Base-by-base conservation (phyloP, 352 stramenopile species). In the Phytophthora hybrid region DNA sequence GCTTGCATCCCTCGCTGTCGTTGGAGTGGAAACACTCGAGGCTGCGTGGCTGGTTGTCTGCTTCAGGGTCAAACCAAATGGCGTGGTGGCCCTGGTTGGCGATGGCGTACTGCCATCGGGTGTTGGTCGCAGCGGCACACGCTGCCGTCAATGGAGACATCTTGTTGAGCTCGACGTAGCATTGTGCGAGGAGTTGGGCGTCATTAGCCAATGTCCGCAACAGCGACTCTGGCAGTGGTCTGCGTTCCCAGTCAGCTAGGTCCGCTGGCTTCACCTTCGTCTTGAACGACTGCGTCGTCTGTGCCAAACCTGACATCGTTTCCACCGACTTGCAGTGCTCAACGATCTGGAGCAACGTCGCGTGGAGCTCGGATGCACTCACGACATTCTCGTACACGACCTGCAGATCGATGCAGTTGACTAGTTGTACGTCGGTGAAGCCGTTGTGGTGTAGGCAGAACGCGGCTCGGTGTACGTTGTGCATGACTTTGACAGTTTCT, bases 331-430 rank as follows among this genome's bases (percentile, higher is more conserved):
- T 68, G 49, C 21, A 46, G 39, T 18, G 34, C 4, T 52, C 3
- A 34, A 51, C 34, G 19, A 72, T 23, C 51, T 56, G 34, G 31
- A 69, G 46, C 47, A 66, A 5, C 64, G 54, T 32, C n/a, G 67
- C 67, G 14, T 64, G 34, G 2, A 70, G 62, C 26, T 64, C 53
- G 10, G 19, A 49, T 8, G 26, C 26, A 31, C 26, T 31, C 26
- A 31, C 26, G 26, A 31, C 3, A 0, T 29, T 3, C 52, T 80
- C 73, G 51, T 73, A 71, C 26, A 68, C 53, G 16, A 81, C 32
- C 19, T 78, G 70, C 54, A 81, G 51, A 37, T 81, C 75, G 7
- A 78, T 31, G 26, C 53, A 52, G 31, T 80, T 78, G 8, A 54
- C 14, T 9, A 64, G 19, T 18, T n/a, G 34, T 3, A 32, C 31